phyloP scores from a whole-genome alignment of 108 stramenopile species.

The Cyclotella sp. region DNA sequence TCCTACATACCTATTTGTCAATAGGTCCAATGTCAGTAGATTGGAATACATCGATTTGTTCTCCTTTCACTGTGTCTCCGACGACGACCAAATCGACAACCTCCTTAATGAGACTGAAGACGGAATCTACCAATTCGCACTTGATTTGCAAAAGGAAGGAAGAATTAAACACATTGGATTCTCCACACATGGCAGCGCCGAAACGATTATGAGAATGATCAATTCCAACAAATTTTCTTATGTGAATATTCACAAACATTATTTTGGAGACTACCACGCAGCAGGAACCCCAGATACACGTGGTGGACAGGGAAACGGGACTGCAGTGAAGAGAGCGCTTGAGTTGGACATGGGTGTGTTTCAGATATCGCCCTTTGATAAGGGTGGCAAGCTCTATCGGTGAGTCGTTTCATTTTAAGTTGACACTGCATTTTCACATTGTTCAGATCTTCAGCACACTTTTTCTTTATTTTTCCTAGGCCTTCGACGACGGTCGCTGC shows the following conservation, averaged over 20 bases:
- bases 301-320: conserved; percentile 66
- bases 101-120: conserved; percentile 49
- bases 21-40: conserved; percentile 39
- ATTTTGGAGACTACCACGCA: conserved; percentile 76
- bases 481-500: conserved; percentile 56
- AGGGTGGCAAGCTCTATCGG: conserved; percentile 68
- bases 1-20: too few species aligned
- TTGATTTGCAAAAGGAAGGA: conserved; percentile 52
- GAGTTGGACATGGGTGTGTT: conserved; percentile 87
- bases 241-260: conserved; percentile 80
- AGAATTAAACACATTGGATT: conserved; percentile 77
- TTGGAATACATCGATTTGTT: conserved; percentile 77
- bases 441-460: neutral
- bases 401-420: neutral
- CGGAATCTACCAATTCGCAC: conserved; percentile 44
- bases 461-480: conserved; percentile 35
- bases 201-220: conserved; percentile 67
- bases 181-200: conserved; percentile 75
- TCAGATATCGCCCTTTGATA: conserved; percentile 79
- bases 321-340: conserved; percentile 55
- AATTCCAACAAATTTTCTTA: conserved; percentile 66
- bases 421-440: neutral
- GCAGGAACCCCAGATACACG: conserved; percentile 55
- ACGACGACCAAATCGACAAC: conserved; percentile 42
- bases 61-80: conserved; percentile 64